Base-by-base conservation (phyloP, 1,139 yeast genomes). In the Keqinozyma sinolaborantium region DNA sequence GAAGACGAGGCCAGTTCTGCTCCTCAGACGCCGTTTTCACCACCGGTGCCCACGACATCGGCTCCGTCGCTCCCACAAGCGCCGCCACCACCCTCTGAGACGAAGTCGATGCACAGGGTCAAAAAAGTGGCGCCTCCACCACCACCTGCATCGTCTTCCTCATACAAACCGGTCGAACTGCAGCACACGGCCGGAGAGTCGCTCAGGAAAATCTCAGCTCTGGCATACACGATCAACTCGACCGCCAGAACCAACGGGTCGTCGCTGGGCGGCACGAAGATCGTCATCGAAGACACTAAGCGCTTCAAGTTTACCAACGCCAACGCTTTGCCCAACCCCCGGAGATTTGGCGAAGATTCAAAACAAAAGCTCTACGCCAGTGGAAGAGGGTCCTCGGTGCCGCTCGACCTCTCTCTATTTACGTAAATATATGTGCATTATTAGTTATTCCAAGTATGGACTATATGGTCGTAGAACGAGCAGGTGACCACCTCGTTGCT, bases 351-450 rank as follows among this genome's bases (percentile, higher is more conserved):
- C 33, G 83, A 78, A 9, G 42, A 41, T 15, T 56, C 56, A 4
- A 50, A 52, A 18, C 73, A 70, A 33, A 88, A 90, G 54, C 64
- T 87, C 44, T 92, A 92, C 58, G 97, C 97, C 10, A 86, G 96
- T 62, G 97, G 98, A 5, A 75, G 97, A 51, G 98, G 98, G 2
- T 79, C 90, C 19, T 86, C 96, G 20, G 95, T 92, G 25, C 97
- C 97, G 1, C 64, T 92, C 45, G 80, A 87, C 47, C 64, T 90
- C 42, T 60, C 75, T 30, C 35, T 45, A 21, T 54, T 45, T 38
- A 29, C 35, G 23, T 48, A 36, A 29, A 9, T 31, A 28, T 26
- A 28, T 33, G 11, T 29, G 11, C 40, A 28, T 24, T 19, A 26
- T 31, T 41, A 31, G 10, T 49, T 53, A n/a, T 53, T 47, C 97